Percentiles rank a stretch among this genome's conserved stretches.
These are phyloP conservation scores for Russula olivacea DNA, from an alignment of 768 basidiomycete species.

Conservation along the genomic window DNA sequence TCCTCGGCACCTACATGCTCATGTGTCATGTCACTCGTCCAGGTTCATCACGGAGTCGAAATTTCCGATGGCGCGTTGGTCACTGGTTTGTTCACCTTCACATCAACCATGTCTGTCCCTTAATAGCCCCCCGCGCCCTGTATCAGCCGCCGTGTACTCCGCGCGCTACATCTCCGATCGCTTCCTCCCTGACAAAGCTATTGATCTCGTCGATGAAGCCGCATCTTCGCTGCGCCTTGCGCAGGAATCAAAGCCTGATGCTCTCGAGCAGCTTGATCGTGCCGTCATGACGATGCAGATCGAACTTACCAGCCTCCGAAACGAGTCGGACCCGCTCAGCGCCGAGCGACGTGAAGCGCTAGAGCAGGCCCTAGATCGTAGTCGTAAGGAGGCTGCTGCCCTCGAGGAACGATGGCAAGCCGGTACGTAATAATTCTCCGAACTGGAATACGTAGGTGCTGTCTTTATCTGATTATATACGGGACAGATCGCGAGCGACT, in stretches of 20 bases:
- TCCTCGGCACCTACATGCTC: neutral
- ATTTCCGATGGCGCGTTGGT: conserved; percentile 86
- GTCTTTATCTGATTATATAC: neutral
- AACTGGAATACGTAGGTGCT: neutral
- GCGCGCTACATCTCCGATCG: conserved; percentile 84
- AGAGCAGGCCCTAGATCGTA: conserved; percentile 54
- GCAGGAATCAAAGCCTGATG: conserved; percentile 84
- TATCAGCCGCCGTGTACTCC: conserved; percentile 70
- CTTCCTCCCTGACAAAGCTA: conserved; percentile 86
- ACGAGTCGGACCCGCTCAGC: conserved; percentile 80
- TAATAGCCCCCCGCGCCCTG: neutral
- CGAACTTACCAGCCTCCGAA: conserved; percentile 83
- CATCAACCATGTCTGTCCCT: neutral
- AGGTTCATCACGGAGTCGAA: conserved; percentile 83
- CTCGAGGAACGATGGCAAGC: conserved; percentile 69
- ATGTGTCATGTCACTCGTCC: neutral
- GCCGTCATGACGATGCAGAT: conserved; percentile 85
- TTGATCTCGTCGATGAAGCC: conserved; percentile 91
- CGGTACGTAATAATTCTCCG: conserved; percentile 36
- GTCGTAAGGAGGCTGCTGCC: conserved; percentile 55
- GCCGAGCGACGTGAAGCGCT: conserved; percentile 65
- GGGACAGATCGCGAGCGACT: conserved; percentile 58
- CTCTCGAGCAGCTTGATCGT: conserved; percentile 73
- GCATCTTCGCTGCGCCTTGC: conserved; percentile 81
- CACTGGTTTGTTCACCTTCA: conserved; percentile 47